Base-by-base conservation (phyloP, 116 monocot genomes). In the Papilionanthe hybrid region DNA sequence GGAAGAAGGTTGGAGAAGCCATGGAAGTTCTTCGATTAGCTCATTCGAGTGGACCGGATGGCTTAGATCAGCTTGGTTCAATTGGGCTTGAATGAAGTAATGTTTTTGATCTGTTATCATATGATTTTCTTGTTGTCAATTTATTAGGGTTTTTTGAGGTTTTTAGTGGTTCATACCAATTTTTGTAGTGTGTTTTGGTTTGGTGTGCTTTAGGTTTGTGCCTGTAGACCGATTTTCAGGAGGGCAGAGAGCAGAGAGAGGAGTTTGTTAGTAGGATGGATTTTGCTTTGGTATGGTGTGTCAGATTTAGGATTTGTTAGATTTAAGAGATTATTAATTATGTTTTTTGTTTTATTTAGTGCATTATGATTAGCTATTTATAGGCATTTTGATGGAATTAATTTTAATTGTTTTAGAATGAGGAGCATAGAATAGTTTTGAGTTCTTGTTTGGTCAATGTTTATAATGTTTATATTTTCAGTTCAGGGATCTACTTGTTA, bases 1-100 rank as follows among this genome's bases (percentile, higher is more conserved):
- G 86, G 55, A 82, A 68, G 42, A 92, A 88, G 60, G 92, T 92
- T 9, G 78, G 30, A 7, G 90, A 90, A 56, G 92, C 92, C 22
- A 82, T 92, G 86, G 84, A 83, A 71, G 87, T 92, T 42, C 84
- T 88, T 13, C 67, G 57, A 1, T 66, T 53, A 49, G 77, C 82
- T 1, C 32, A 72, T 49, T 57, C 32, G 19, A 22, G 73, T 11
- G 74, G 44, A 37, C 45, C 84, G 7, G 76, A 79, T 49, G 76
- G 72, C 69, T 78, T 80, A 17, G 86, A 81, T 72, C 81, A 82
- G 77, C 65, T 85, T 66, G 88, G 79, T 48, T 72, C 82, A 68
- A 3, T 63, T 82, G 25, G 73, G 73, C 30, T 32, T 86, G 68
- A 76, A 65, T 80, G 79, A 83, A 13, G n/a, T n/a, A n/a, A n/a